Evolutionary conservation across 1,139 yeast genomes (phyloP).

Genomic region (Saccharomyces hybrid): DNA sequence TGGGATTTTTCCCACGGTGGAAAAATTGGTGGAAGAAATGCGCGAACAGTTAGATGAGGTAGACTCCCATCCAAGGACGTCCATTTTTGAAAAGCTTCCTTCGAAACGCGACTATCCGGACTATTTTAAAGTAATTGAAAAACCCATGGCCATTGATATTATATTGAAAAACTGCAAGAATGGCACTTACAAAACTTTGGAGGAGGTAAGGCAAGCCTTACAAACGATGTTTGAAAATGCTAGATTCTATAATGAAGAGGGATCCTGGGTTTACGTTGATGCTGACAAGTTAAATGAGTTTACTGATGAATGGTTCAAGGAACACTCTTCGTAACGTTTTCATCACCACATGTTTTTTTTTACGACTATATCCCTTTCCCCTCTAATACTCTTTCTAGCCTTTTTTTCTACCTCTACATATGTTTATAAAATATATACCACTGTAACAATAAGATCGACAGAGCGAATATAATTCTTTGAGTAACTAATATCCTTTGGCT

Average conservation of each 20-base stretch:
- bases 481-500: background rate
- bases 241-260: constrained; percentile 74
- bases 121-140: constrained; percentile 53
- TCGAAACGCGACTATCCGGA: constrained; percentile 61
- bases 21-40: constrained; percentile 38
- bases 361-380: background rate
- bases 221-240: constrained; percentile 71
- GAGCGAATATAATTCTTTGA: background rate
- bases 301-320: constrained; percentile 22
- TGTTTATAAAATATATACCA: background rate
- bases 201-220: constrained; percentile 50
- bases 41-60: constrained; percentile 25
- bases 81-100: constrained; percentile 64
- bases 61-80: constrained; percentile 36
- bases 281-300: constrained; percentile 51
- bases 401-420: background rate
- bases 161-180: constrained; percentile 48
- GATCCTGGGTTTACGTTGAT: constrained; percentile 68
- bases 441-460: background rate
- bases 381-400: background rate
- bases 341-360: background rate
- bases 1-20: constrained; percentile 33
- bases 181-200: constrained; percentile 44
- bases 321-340: constrained; percentile 1
- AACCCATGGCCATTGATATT: constrained; percentile 54